Evolutionary conservation across 257 asterid species (phyloP).

Genomic region (Nicotiana attenuata): DNA sequence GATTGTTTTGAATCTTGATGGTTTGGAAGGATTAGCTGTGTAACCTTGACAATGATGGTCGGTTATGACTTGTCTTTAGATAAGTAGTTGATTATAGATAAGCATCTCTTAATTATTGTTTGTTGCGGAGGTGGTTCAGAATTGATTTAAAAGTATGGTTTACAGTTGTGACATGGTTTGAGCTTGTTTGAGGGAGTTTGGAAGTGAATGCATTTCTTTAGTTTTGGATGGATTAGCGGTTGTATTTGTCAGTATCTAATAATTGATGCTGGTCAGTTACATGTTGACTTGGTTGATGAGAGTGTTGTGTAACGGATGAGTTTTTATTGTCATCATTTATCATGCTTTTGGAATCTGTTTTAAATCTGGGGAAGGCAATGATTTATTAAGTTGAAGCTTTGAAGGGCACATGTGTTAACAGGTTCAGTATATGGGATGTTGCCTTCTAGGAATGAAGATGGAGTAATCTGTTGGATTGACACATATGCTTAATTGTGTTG

Average conservation of each 20-base stretch:
- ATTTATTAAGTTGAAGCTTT: background rate
- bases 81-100: background rate
- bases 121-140: background rate
- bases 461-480: background rate
- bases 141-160: background rate
- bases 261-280: background rate
- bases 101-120: background rate
- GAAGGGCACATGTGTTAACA: background rate
- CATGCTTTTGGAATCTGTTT: background rate
- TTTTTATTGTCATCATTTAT: background rate
- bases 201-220: background rate
- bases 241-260: background rate
- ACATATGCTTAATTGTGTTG: background rate
- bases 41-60: background rate
- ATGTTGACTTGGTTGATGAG: background rate
- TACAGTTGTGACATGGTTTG: background rate
- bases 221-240: background rate
- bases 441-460: background rate
- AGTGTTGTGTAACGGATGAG: background rate
- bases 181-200: background rate
- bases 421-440: background rate
- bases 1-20: background rate
- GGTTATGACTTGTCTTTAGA: background rate
- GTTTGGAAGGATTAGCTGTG: background rate
- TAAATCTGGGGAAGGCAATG: background rate